These are phyloP conservation scores for Sugiyamaella japonica DNA, from an alignment of 1,139 yeast species.

Conservation along the genomic window DNA sequence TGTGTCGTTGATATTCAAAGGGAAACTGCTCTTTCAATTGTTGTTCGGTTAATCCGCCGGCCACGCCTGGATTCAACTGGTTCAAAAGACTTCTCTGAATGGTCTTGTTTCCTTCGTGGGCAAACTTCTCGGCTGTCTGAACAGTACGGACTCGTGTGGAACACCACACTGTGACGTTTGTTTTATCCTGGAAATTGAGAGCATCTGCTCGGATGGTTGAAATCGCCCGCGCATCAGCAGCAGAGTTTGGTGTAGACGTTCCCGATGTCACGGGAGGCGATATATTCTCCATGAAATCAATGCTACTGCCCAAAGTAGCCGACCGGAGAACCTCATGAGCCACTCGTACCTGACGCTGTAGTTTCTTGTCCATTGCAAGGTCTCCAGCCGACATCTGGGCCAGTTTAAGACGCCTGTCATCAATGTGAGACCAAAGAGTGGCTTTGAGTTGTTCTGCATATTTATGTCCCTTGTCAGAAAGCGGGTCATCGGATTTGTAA, in stretches of 20 bases:
- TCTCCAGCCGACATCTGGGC: conserved; percentile 12
- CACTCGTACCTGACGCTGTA: conserved; percentile 16
- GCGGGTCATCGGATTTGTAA: conserved; percentile 42
- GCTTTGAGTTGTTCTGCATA: conserved; percentile 45
- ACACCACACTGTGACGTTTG: conserved; percentile 70
- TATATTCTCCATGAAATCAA: conserved; percentile 21
- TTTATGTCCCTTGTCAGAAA: conserved; percentile 40
- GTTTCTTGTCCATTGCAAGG: conserved; percentile 13
- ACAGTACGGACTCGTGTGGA: conserved; percentile 83
- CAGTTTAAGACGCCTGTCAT: conserved; percentile 27
- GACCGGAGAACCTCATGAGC: conserved; percentile 14
- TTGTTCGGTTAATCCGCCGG: conserved; percentile 63
- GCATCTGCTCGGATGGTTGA: conserved; percentile 33
- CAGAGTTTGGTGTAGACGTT: conserved; percentile 31
- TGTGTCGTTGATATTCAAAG: conserved; percentile 63
- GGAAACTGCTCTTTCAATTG: conserved; percentile 65
- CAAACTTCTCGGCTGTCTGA: conserved; percentile 72
- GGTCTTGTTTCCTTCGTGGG: conserved; percentile 57
- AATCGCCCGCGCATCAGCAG: conserved; percentile 32
- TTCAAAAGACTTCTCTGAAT: conserved; percentile 79
- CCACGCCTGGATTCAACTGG: conserved; percentile 89
- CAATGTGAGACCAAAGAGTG: conserved; percentile 44
- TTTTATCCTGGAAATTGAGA: conserved; percentile 27
- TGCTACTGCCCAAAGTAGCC: conserved; percentile 15
- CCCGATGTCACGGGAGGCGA: conserved; percentile 32